Evolutionary conservation across 176 grass and related monocot species (phyloP).

Genomic region (Bothriochloa decipiens): DNA sequence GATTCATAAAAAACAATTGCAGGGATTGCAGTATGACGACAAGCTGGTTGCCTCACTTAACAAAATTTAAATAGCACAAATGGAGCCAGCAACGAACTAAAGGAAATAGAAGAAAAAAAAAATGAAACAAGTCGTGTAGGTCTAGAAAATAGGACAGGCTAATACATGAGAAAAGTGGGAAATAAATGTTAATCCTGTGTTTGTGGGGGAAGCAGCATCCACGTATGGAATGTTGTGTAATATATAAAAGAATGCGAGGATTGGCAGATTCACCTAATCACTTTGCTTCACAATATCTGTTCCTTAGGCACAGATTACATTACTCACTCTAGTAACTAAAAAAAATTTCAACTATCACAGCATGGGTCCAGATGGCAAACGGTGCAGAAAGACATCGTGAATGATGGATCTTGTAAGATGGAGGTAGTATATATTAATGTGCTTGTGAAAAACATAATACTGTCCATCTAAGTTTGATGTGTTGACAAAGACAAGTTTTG

Average conservation of each 20-base stretch:
- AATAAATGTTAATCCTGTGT: background rate
- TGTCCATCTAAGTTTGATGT: background rate
- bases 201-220: background rate
- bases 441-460: background rate
- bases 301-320: background rate
- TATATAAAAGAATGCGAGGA: conserved; percentile 12
- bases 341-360: background rate
- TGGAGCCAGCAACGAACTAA: background rate
- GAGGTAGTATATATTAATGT: background rate
- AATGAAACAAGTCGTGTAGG: background rate
- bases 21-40: conserved; percentile 17
- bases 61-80: conserved; percentile 21
- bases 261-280: background rate
- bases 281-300: background rate
- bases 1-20: background rate
- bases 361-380: conserved; percentile 22
- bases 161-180: background rate
- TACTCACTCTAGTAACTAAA: conserved; percentile 11
- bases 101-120: conserved; percentile 4
- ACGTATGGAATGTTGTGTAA: background rate
- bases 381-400: background rate
- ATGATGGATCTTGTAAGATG: background rate
- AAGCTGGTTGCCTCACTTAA: background rate
- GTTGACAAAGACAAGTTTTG: background rate
- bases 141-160: background rate